Evolutionary conservation across 192 early-diverging fungal species (phyloP), one percentile per base, ranked within the genome.

Genomic region (Podila epigama): DNA sequence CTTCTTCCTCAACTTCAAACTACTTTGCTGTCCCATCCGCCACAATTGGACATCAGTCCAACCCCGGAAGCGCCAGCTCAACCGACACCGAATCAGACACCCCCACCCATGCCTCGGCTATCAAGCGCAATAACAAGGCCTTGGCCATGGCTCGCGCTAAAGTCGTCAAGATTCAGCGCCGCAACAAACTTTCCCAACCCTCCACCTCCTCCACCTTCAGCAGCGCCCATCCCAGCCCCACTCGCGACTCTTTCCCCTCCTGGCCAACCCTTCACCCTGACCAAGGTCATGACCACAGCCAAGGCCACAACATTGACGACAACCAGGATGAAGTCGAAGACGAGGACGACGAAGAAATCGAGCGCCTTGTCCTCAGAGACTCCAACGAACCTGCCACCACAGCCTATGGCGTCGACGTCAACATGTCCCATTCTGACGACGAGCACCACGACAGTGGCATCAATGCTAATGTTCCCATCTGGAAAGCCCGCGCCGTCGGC

Each of bases 21-120:
- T 54, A 58, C 48, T 41, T 54, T 5, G 41, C 68, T 2, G 22
- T 40, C 25, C 29, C 56, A 31, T 22, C 69, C 31, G 53, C 63
- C 10, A 62, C 62, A 9, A 40, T 54, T 12, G 60, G 60, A 3
- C 18, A 48, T 18, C 44, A 48, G 5, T 48, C 44, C 7, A 8
- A 7, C 20, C 44, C 36, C 40, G 22, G 44, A 7, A 60, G 75
- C 22, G 32, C 33, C 7, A 59, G 62, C 51, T 59, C 63, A 35
- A 65, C 67, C 51, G 75, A 69, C n/a, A 70, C 75, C 1, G 66
- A 69, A 35, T 69, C 75, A 20, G 75, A 69, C 31, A 60, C 61
- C 12, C 62, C 60, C 9, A 48, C 27, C 5, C 20, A 33, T 18
- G 33, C 25, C 39, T 25, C 33, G 20, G 25, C 29, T 51, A 58